Conservation (phyloP, 2,329 filamentous ascomycete genomes). For the Fusarium coffeatum region DNA sequence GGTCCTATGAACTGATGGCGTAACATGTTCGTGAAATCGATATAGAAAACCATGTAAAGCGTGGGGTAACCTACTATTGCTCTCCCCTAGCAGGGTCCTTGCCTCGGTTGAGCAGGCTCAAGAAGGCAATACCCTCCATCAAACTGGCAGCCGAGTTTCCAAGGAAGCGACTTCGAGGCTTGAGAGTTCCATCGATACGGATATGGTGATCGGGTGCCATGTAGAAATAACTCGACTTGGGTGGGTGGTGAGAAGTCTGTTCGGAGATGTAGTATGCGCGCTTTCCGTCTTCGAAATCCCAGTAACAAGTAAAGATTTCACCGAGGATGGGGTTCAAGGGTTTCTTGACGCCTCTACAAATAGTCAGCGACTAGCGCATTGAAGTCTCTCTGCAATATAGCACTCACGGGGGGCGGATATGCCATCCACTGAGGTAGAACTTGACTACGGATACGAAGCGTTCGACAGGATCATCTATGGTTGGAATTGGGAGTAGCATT, state of each 20-base stretch:
- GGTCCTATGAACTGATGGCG: neutral
- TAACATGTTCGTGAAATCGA: neutral
- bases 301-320: slow-evolving; percentile 94
- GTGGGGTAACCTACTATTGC: slow-evolving; percentile 77
- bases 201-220: slow-evolving; percentile 95
- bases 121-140: slow-evolving; percentile 95
- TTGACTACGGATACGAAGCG: slow-evolving; percentile 96
- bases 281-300: slow-evolving; percentile 88
- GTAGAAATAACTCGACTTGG: slow-evolving; percentile 99
- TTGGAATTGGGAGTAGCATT: slow-evolving; percentile 87
- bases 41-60: neutral
- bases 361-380: slow-evolving; percentile 40
- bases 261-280: slow-evolving; percentile 96
- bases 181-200: slow-evolving; percentile 93
- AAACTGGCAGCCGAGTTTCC: slow-evolving; percentile 97
- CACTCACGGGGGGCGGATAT: slow-evolving; percentile 93
- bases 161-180: slow-evolving; percentile 93
- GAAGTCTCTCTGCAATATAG: neutral
- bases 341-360: slow-evolving; percentile 90
- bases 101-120: slow-evolving; percentile 84
- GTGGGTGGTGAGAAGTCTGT: slow-evolving; percentile 97
- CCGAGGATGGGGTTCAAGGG: slow-evolving; percentile 96
- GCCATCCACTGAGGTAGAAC: slow-evolving; percentile 98
- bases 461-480: slow-evolving; percentile 87
- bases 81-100: slow-evolving; percentile 75